Evolutionary conservation across 768 basidiomycete species (phyloP).

Genomic region (Psilocybe cubensis): DNA sequence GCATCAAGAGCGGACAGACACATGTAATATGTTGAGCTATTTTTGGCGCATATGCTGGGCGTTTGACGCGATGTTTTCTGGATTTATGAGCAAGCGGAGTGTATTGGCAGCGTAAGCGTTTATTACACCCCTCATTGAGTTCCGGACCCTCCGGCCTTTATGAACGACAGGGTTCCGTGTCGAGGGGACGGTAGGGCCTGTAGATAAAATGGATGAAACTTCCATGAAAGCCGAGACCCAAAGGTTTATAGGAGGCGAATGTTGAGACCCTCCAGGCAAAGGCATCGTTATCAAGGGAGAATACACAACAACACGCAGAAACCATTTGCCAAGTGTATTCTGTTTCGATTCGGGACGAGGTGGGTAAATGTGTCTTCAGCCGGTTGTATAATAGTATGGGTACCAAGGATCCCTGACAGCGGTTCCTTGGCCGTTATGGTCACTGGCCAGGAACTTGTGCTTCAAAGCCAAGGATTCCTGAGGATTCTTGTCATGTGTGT

Average conservation of each 20-base stretch:
- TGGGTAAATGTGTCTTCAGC: background rate
- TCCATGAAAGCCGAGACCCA: background rate
- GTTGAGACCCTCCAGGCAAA: background rate
- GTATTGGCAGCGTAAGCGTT: slow-evolving; percentile 1
- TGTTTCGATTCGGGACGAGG: background rate
- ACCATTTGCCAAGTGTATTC: background rate
- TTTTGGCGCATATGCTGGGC: slow-evolving; percentile 23
- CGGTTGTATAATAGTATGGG: background rate
- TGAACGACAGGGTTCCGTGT: background rate
- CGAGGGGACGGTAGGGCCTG: background rate
- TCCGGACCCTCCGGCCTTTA: background rate
- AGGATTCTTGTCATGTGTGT: background rate
- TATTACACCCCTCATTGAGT: background rate
- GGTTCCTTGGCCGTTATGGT: background rate
- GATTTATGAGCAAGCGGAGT: slow-evolving; percentile 8
- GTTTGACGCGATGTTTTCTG: slow-evolving; percentile 12
- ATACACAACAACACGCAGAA: background rate
- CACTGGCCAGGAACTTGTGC: background rate
- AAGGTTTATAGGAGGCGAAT: background rate
- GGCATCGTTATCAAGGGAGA: background rate
- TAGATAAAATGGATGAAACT: background rate
- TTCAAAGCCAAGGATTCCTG: background rate
- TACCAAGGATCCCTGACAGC: background rate
- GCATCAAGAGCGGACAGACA: slow-evolving; percentile 23
- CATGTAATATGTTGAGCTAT: slow-evolving; percentile 22